Evolutionary conservation across 1,284 basidiomycete species (phyloP).

Genomic region (Naganishia cerealis): DNA sequence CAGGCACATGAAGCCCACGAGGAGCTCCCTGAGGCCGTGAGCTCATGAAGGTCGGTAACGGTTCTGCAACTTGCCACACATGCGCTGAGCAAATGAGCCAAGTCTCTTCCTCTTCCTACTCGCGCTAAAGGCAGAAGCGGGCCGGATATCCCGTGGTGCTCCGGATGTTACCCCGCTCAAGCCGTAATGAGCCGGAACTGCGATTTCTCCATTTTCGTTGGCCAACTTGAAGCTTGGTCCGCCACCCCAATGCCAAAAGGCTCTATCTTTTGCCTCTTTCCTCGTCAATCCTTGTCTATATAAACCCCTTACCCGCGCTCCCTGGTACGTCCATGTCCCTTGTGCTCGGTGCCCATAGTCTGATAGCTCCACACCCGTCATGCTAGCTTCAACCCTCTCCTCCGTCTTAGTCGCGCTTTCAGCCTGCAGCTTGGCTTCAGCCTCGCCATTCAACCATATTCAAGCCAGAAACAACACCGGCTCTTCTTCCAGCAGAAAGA

Average conservation of each 20-base stretch:
- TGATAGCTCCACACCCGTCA: not conserved
- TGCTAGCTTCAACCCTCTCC: slow-evolving; percentile 28
- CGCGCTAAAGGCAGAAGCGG: not conserved
- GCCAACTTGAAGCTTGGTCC: not conserved
- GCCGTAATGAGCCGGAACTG: not conserved
- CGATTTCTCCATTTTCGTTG: not conserved
- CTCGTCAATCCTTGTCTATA: not conserved
- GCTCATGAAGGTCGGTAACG: not conserved
- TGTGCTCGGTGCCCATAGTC: not conserved
- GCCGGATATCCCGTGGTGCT: not conserved
- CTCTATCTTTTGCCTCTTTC: not conserved
- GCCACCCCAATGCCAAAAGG: not conserved
- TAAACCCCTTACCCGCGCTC: not conserved
- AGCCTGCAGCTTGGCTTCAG: slow-evolving; percentile 15
- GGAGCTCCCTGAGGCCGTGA: no score
- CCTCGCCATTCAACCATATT: slow-evolving; percentile 17
- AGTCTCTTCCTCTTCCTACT: not conserved
- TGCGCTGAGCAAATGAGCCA: not conserved
- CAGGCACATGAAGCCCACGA: no score
- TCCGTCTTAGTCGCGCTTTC: slow-evolving; percentile 21
- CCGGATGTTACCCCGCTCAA: not conserved
- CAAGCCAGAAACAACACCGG: slow-evolving; percentile 15
- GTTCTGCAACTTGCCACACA: not conserved
- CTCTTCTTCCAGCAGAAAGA: slow-evolving; percentile 9
- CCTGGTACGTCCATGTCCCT: not conserved